These are phyloP conservation scores for Harringtonia lauricola DNA, from an alignment of 2,329 filamentous ascomycete genomes.

Conservation along the genomic window DNA sequence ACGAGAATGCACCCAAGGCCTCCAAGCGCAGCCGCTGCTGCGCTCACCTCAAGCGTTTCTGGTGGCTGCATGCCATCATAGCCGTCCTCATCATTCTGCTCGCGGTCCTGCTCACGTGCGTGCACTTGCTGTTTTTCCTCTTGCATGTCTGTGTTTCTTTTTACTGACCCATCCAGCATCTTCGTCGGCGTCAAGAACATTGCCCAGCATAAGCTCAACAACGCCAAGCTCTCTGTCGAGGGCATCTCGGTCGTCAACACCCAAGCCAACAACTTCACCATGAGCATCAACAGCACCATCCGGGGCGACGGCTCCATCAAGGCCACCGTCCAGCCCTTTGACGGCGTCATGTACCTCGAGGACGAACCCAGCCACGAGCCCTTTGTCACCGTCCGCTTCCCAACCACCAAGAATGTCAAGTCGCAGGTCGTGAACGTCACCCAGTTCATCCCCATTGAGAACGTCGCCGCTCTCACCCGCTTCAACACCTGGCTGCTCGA, in stretches of 20 bases:
- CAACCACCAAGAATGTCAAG: constrained; percentile 35
- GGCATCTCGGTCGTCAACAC: constrained; percentile 38
- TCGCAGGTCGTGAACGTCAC: constrained; percentile 39
- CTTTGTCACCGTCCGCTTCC: constrained; percentile 41
- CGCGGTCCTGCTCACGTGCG: constrained; percentile 49
- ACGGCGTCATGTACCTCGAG: constrained; percentile 43
- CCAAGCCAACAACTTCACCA: constrained; percentile 29
- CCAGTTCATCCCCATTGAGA: constrained; percentile 33
- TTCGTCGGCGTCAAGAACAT: constrained; percentile 45
- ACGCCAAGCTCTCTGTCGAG: constrained; percentile 39
- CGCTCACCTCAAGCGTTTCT: constrained; percentile 41
- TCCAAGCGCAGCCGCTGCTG: neutral
- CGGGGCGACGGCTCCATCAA: constrained; percentile 37
- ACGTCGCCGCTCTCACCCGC: constrained; percentile 36
- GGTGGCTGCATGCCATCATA: constrained; percentile 49
- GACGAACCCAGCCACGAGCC: constrained; percentile 33
- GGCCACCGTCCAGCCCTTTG: constrained; percentile 38
- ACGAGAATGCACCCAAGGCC: neutral
- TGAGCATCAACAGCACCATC: constrained; percentile 47
- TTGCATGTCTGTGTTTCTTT: constrained; percentile 22
- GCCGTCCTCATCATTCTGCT: constrained; percentile 39
- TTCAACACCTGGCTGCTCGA: constrained; percentile 45
- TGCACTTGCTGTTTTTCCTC: too few species aligned
- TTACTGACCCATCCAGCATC: constrained; percentile 38
- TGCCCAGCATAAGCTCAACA: constrained; percentile 43